Base-by-base conservation (phyloP, 139 green algal genomes). In the Limnomonas spitsbergensis region DNA sequence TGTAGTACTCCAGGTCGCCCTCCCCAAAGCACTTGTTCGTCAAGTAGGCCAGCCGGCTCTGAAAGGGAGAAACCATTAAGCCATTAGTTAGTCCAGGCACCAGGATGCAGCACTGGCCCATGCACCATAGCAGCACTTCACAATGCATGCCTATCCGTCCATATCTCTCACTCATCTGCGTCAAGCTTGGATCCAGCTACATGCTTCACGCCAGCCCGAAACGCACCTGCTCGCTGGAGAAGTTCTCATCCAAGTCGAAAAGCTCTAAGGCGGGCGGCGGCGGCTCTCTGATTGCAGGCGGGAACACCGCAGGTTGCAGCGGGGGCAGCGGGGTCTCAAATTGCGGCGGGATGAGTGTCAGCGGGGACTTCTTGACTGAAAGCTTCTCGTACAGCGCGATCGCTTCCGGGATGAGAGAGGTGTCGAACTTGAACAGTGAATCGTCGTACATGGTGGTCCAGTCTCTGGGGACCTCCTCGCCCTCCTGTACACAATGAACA, bases 231-330 rank as follows among this genome's bases (percentile, higher is more conserved):
- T 92, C 82, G 72, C 80, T 85, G 20, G 89, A 90, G 80, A 97
- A 93, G 69, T 80, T 82, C 61, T 95, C 92, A 68, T 97, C 93
- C 40, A 97, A 81, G 79, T 97, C 93, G 68, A 95, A 97, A 53
- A 96, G 91, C 82, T 97, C 93, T 56, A 97, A 83, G 2, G 85
- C 85, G 2, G 93, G 93, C 32, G 91, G 84, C 26, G 91, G 85
- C 3, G 88, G 93, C 84, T 97, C 93, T 3, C 79, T 56, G 32
- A 93, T 87, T 4, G 83, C 76, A 0, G 93, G 93, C 9, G 91
- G 92, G 85, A 97, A 97, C 0, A 94, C 85, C 20, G 92, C 91
- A 29, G 93, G 91, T 80, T 92, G 83, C 75, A 97, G 83, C 47
- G 88, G 81, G 40, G 93, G 93, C 75, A 96, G 85, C 36, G 93